phyloP scores from a whole-genome alignment of 2,329 filamentous ascomycete genomes.

The Arachnomyces sp. region DNA sequence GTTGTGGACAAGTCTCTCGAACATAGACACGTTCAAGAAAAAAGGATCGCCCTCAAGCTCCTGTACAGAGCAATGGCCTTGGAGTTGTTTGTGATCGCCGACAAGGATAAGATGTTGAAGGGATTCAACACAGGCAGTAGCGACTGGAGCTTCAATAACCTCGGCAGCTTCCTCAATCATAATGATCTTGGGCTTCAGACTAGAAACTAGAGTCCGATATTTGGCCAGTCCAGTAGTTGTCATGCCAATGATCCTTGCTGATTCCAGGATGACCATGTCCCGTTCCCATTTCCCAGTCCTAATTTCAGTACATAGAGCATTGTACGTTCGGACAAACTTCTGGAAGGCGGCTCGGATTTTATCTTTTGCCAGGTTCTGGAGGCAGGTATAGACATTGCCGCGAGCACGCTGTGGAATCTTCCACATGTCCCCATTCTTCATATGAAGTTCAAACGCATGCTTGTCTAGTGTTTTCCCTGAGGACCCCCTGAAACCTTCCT shows the following conservation, averaged over 20 bases:
- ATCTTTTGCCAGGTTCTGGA: conserved; percentile 50
- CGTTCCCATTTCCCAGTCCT: conserved; percentile 52
- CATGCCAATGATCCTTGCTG: conserved; percentile 53
- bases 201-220: conserved; percentile 61
- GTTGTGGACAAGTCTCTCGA: conserved; percentile 66
- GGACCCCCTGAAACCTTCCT: conserved; percentile 27
- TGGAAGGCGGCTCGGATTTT: conserved; percentile 42
- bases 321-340: conserved; percentile 43
- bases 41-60: conserved; percentile 54
- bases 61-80: conserved; percentile 55
- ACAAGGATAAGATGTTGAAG: conserved; percentile 60
- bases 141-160: conserved; percentile 51
- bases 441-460: conserved; percentile 25
- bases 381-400: conserved; percentile 57
- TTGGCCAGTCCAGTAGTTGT: conserved; percentile 78
- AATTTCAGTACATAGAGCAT: conserved; percentile 42
- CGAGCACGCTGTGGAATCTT: conserved; percentile 49
- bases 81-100: conserved; percentile 73
- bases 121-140: conserved; percentile 52
- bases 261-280: conserved; percentile 53
- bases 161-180: conserved; percentile 77
- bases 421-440: conserved; percentile 49
- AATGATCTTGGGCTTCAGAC: conserved; percentile 57
- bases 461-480: conserved; percentile 18
- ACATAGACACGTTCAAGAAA: conserved; percentile 65